phyloP scores from a whole-genome alignment of 1,139 yeast species.

The Debaryomyces coudertii region DNA sequence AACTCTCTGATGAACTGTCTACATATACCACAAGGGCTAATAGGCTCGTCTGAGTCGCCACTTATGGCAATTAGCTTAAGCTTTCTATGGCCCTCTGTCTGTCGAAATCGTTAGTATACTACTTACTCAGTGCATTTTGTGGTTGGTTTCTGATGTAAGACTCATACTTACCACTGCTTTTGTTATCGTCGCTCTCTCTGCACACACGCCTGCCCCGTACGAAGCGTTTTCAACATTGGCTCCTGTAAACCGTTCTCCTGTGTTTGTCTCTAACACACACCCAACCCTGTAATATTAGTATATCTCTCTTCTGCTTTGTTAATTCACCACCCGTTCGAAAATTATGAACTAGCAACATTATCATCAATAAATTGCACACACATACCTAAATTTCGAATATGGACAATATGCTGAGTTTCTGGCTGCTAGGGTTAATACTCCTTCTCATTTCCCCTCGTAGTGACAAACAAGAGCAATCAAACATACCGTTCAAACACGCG shows the following conservation, averaged over 20 bases:
- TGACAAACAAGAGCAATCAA: not conserved
- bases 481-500: conserved; percentile 36
- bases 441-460: not conserved
- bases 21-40: conserved; percentile 94
- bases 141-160: not conserved
- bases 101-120: not conserved
- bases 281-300: conserved; percentile 66
- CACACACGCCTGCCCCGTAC: conserved; percentile 87
- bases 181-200: conserved; percentile 80
- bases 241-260: conserved; percentile 60
- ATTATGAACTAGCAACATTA: not conserved
- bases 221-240: conserved; percentile 94
- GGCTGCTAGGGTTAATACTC: conserved; percentile 32
- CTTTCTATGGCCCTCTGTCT: conserved; percentile 46
- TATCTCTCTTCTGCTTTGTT: not conserved
- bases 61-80: conserved; percentile 73
- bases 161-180: conserved; percentile 55
- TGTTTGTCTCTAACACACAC: conserved; percentile 61
- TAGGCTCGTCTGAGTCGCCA: conserved; percentile 60
- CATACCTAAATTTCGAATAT: conserved; percentile 73
- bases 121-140: not conserved
- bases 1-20: conserved; percentile 87
- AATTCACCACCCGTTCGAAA: too few species aligned
- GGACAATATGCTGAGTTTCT: conserved; percentile 69
- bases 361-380: conserved; percentile 11